A percentile compares a stretch with the other conserved stretches of the same genome.
Evolutionary conservation across 2,329 filamentous ascomycete species (phyloP).

Genomic region (Fusarium nematophilum): DNA sequence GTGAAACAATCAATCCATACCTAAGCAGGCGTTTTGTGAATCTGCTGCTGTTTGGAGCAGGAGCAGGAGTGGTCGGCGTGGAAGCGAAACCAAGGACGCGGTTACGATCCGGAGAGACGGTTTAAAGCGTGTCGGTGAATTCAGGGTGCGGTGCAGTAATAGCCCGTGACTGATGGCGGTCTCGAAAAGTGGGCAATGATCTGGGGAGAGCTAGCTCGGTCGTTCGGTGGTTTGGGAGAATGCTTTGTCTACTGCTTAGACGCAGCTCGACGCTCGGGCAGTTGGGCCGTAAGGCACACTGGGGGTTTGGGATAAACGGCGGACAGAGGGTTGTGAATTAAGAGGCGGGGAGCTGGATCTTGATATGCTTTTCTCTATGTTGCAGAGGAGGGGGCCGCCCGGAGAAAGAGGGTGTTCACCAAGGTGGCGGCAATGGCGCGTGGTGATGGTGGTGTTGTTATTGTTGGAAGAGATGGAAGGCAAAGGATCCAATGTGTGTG

Average conservation of each 20-base stretch:
- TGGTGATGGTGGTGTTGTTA: slow-evolving; percentile 19
- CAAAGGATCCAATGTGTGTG: slow-evolving; percentile 21
- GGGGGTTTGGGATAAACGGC: slow-evolving; percentile 19
- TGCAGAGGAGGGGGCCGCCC: slow-evolving; percentile 17
- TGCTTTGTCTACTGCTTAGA: slow-evolving; percentile 38
- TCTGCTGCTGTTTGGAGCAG: neutral
- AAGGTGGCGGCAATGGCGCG: slow-evolving; percentile 27
- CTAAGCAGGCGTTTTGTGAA: slow-evolving; percentile 2
- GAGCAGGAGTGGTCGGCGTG: neutral
- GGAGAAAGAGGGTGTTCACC: slow-evolving; percentile 35
- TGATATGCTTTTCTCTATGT: slow-evolving; percentile 40
- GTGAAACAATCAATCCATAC: no score
- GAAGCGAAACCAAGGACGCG: slow-evolving; percentile 13
- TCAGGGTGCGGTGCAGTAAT: slow-evolving; percentile 16
- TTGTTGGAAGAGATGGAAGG: slow-evolving; percentile 11
- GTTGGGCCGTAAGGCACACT: slow-evolving; percentile 30
- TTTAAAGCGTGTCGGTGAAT: slow-evolving; percentile 16
- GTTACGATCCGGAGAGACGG: slow-evolving; percentile 11
- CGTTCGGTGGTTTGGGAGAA: slow-evolving; percentile 38
- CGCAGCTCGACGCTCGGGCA: slow-evolving; percentile 34
- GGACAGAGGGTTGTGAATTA: slow-evolving; percentile 15
- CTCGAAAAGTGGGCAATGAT: slow-evolving; percentile 33
- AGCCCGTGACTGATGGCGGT: slow-evolving; percentile 24
- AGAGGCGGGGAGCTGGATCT: slow-evolving; percentile 25
- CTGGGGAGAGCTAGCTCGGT: slow-evolving; percentile 43